These are phyloP conservation scores for Aschersonia sp. DNA, from an alignment of 2,329 filamentous ascomycete genomes.

Conservation along the genomic window DNA sequence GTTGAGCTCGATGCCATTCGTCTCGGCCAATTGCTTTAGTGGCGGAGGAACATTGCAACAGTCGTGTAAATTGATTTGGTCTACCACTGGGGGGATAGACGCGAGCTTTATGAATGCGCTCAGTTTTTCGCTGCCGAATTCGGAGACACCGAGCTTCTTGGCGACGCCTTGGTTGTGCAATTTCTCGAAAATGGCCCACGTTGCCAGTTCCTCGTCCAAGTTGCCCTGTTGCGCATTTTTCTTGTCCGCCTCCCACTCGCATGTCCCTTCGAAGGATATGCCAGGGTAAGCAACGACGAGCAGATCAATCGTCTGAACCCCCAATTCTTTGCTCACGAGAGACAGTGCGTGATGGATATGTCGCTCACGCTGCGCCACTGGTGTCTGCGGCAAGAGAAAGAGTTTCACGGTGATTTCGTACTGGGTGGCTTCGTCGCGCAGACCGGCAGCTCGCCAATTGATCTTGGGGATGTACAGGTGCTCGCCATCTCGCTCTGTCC, in stretches of 20 bases:
- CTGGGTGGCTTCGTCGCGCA: conserved; percentile 66
- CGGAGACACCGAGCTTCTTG: conserved; percentile 66
- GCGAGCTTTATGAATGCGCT: conserved; percentile 60
- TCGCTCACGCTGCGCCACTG: conserved; percentile 45
- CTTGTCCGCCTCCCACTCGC: conserved; percentile 61
- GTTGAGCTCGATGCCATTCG: conserved; percentile 69
- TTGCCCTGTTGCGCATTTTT: conserved; percentile 45
- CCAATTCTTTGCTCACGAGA: conserved; percentile 67
- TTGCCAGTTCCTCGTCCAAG: conserved; percentile 51
- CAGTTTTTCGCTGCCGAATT: conserved; percentile 79
- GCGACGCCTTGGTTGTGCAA: conserved; percentile 60
- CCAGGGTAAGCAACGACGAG: conserved; percentile 88
- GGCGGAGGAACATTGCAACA: conserved; percentile 92
- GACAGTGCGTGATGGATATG: conserved; percentile 68
- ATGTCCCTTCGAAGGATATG: conserved; percentile 84
- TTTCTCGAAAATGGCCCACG: conserved; percentile 60
- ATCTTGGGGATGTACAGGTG: conserved; percentile 65
- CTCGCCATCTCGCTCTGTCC: conserved; percentile 51
- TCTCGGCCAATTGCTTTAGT: conserved; percentile 70
- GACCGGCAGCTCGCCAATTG: conserved; percentile 52
- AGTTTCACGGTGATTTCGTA: conserved; percentile 95
- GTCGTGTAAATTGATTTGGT: conserved; percentile 93
- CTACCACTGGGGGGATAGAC: conserved; percentile 60
- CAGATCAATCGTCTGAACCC: conserved; percentile 63
- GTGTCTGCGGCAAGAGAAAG: conserved; percentile 71